A percentile compares a stretch with the other conserved stretches of the same genome.
Evolutionary conservation across 2,329 filamentous ascomycete genomes (phyloP).

Genomic region (Penicillium hesseltinei): DNA sequence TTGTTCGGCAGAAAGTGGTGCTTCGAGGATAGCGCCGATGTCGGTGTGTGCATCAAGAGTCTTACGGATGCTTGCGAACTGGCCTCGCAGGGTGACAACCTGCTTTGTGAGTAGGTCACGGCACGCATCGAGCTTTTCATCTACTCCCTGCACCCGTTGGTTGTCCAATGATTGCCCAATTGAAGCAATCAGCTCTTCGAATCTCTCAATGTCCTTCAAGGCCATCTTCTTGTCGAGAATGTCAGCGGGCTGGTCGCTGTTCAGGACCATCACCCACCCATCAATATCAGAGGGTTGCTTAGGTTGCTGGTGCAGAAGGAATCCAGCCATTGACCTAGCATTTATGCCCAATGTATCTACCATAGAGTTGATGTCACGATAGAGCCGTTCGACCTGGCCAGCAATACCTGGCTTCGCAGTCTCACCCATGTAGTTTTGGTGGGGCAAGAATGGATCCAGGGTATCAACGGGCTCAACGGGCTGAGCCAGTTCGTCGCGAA

Average conservation of each 20-base stretch:
- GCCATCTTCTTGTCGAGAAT: constrained; percentile 73
- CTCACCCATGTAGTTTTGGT: constrained; percentile 47
- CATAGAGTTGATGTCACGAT: constrained; percentile 68
- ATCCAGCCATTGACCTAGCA: constrained; percentile 62
- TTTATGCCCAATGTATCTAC: constrained; percentile 90
- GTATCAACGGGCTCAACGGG: constrained; percentile 45
- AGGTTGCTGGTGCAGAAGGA: constrained; percentile 50
- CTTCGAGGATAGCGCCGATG: constrained; percentile 63
- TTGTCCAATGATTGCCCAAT: constrained; percentile 65
- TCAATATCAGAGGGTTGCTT: constrained; percentile 52
- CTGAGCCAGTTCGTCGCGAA: constrained; percentile 45
- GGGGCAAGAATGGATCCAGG: constrained; percentile 50
- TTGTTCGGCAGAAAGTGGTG: constrained; percentile 82
- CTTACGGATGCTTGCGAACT: constrained; percentile 74
- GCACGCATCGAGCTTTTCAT: constrained; percentile 66
- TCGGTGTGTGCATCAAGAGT: constrained; percentile 70
- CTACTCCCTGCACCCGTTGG: constrained; percentile 66
- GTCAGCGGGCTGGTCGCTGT: constrained; percentile 56
- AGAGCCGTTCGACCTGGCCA: constrained; percentile 50
- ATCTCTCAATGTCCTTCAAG: constrained; percentile 69
- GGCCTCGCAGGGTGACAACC: constrained; percentile 67
- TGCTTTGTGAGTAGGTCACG: constrained; percentile 66
- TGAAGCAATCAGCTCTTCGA: constrained; percentile 64
- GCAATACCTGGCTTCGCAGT: constrained; percentile 49
- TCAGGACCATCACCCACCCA: constrained; percentile 43